A percentile compares a stretch with the other conserved stretches of the same genome.
These are phyloP conservation scores for Pythium monospermum DNA, from an alignment of 352 stramenopile species.

Conservation along the genomic window DNA sequence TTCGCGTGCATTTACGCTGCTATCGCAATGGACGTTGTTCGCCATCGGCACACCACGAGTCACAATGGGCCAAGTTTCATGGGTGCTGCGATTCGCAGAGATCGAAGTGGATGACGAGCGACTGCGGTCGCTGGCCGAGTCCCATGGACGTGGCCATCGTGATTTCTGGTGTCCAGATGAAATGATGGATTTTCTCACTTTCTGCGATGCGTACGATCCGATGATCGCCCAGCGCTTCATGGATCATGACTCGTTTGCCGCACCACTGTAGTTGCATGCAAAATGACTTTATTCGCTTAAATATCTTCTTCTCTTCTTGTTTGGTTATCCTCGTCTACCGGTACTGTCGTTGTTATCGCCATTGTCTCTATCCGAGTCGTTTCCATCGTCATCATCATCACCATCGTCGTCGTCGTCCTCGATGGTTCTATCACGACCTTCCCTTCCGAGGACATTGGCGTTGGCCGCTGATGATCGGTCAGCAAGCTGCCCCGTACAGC, in stretches of 20 bases:
- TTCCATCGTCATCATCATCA: slow-evolving; percentile 1
- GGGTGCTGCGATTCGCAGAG: background rate
- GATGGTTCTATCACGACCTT: no score
- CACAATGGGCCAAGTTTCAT: background rate
- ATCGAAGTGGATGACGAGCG: background rate
- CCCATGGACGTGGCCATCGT: background rate
- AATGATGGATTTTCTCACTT: slow-evolving; percentile 22
- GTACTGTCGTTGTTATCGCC: background rate
- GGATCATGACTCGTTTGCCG: slow-evolving; percentile 39
- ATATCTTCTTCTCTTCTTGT: no score
- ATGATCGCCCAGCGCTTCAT: slow-evolving; percentile 29
- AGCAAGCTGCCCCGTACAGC: no score
- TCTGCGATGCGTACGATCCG: slow-evolving; percentile 27
- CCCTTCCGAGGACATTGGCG: no score
- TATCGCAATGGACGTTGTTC: slow-evolving; percentile 15
- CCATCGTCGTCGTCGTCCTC: no score
- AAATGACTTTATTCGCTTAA: background rate
- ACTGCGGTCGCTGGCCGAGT: background rate
- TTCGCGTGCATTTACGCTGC: slow-evolving; percentile 27
- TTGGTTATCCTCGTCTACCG: background rate
- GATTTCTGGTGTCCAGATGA: background rate
- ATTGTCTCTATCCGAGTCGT: background rate
- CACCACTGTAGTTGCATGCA: slow-evolving; percentile 17
- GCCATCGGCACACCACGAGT: background rate
- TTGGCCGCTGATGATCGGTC: no score